Percentiles rank a stretch among this genome's conserved stretches.
Evolutionary conservation across 2,329 filamentous ascomycete species (phyloP).

Genomic region (Aquanectria penicillioides): DNA sequence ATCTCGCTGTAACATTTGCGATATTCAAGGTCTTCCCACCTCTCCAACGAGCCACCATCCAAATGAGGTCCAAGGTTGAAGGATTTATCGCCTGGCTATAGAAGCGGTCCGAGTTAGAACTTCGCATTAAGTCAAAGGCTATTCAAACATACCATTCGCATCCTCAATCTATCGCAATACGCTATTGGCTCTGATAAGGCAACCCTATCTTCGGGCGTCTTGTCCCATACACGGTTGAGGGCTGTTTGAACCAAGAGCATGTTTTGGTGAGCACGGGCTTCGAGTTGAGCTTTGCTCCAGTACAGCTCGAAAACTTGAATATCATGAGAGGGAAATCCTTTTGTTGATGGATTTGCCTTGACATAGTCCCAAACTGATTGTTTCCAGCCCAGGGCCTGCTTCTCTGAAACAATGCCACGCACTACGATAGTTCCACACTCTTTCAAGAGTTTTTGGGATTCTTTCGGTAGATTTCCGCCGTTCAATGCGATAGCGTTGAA

Average conservation of each 20-base stretch:
- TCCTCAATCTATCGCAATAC: background rate
- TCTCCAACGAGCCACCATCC: slow-evolving; percentile 1
- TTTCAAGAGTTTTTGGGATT: background rate
- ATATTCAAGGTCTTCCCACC: background rate
- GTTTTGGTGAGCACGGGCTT: background rate
- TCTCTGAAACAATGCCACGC: background rate
- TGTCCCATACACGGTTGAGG: background rate
- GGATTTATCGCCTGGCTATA: background rate
- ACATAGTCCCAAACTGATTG: background rate
- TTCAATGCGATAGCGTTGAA: background rate
- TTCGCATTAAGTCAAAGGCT: background rate
- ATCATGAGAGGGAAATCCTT: background rate
- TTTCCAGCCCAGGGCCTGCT: background rate
- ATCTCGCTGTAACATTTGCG: slow-evolving; percentile 1
- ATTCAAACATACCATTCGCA: background rate
- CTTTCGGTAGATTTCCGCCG: background rate
- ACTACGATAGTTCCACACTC: background rate
- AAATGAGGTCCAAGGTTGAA: slow-evolving; percentile 1
- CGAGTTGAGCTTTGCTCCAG: slow-evolving; percentile 5
- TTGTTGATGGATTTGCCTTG: background rate
- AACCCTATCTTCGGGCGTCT: background rate
- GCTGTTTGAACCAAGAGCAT: background rate
- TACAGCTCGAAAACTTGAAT: background rate
- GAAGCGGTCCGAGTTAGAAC: background rate
- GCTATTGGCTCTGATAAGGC: background rate